phyloP scores from a whole-genome alignment of 257 asterid species.

The Galeopsis tetrahit region DNA sequence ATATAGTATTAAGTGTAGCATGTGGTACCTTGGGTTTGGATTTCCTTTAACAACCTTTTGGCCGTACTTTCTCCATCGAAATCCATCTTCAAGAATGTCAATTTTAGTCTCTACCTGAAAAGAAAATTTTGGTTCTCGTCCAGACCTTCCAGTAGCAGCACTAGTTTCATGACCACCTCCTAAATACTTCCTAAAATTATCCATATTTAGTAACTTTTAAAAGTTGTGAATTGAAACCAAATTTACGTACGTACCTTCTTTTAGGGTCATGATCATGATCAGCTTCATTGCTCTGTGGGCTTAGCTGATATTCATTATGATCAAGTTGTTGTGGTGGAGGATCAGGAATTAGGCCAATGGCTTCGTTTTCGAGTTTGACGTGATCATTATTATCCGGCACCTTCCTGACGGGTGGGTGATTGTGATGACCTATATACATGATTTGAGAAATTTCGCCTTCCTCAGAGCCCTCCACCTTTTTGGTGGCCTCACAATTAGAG shows the following conservation, averaged over 20 bases:
- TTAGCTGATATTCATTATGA: background rate
- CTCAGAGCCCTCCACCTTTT: constrained; percentile 70
- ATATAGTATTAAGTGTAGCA: background rate
- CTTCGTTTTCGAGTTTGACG: too few relatives aligned
- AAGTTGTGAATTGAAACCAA: too few relatives aligned
- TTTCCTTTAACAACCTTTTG: constrained; percentile 91
- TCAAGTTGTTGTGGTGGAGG: too few relatives aligned
- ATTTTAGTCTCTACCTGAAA: constrained; percentile 69
- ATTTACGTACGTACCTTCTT: constrained; percentile 60
- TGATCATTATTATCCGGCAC: too few relatives aligned
- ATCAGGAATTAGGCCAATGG: too few relatives aligned
- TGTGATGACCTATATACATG: constrained; percentile 66
- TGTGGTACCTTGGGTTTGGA: constrained; percentile 79
- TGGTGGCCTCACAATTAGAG: constrained; percentile 57
- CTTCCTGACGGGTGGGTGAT: constrained; percentile 54
- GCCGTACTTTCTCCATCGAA: constrained; percentile 89
- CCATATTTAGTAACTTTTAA: too few relatives aligned
- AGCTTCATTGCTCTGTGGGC: constrained; percentile 48
- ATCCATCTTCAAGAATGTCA: constrained; percentile 88
- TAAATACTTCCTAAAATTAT: constrained; percentile 54
- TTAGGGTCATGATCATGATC: constrained; percentile 49
- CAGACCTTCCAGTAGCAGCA: constrained; percentile 53
- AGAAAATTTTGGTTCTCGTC: constrained; percentile 71
- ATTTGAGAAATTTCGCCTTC: constrained; percentile 67
- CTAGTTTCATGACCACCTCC: constrained; percentile 8